Evolutionary conservation across 2,329 filamentous ascomycete genomes (phyloP), one percentile per base, ranked within the genome.

Genomic region (Mollisia scopiformis): DNA sequence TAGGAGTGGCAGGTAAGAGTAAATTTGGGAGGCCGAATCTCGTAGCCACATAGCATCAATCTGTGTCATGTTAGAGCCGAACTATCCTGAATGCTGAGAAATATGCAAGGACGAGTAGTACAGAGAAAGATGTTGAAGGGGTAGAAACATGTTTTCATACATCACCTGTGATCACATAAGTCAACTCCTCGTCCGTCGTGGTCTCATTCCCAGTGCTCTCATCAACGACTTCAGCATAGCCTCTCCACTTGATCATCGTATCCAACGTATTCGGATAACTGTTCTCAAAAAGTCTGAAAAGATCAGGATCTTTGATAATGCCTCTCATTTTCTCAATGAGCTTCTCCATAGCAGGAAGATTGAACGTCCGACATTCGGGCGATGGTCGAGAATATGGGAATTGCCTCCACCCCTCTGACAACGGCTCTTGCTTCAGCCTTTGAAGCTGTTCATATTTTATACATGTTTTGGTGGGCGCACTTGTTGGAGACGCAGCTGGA

Each of bases 31-130:
- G 10, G 87, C 85, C n/a, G 90, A 94, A 75, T 97, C 92, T 49
- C 93, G 86, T 61, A 97, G 78, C 93, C 92, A 96, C 77, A 96
- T 92, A 2, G 93, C 93, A 66, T 96, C 89, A 74, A 85, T 85
- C 62, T 64, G 43, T 16, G 28, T 3, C 14, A 7, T 37, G 58
- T 58, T 23, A 63, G 54, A 37, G n/a, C n/a, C 6, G 23, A 19
- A 43, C 4, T 23, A 8, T 8, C 13, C 37, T 39, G 13, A n/a
- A n/a, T n/a, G n/a, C n/a, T n/a, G n/a, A n/a, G n/a, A n/a, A n/a
- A n/a, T n/a, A n/a, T n/a, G n/a, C 13, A 23, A 21, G 13, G 23
- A n/a, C 11, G 31, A 3, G 16, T 21, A 10, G 10, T 19, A 27
- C 11, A 28, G 46, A 23, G 11, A 33, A 16, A 19, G 28, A 51